phyloP scores from a whole-genome alignment of 2,329 filamentous ascomycete genomes.

The Waltergamsia citrina region DNA sequence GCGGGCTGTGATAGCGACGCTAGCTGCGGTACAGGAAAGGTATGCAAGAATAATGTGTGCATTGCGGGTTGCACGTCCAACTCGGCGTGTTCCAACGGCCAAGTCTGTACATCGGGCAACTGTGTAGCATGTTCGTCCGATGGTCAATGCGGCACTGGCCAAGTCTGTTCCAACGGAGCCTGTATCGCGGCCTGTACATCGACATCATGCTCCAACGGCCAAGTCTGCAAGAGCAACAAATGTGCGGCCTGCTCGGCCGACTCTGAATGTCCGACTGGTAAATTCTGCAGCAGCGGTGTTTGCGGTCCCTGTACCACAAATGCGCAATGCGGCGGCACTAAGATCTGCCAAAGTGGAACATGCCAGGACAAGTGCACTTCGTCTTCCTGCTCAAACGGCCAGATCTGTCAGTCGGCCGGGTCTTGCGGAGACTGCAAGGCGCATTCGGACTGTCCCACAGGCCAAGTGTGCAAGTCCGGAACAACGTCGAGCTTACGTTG shows the following conservation, averaged over 20 bases:
- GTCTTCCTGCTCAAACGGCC: constrained; percentile 5
- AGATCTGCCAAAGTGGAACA: constrained; percentile 5
- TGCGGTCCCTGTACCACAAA: constrained; percentile 3
- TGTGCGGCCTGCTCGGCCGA: constrained; percentile 1
- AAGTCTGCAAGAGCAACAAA: constrained; percentile 5
- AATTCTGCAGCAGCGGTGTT: constrained; percentile 5
- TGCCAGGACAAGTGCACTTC: constrained; percentile 5
- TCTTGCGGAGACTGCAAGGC: constrained; percentile 4
- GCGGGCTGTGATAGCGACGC: constrained; percentile 1
- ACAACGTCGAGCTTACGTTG: constrained; percentile 6
- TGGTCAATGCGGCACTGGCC: constrained; percentile 2
- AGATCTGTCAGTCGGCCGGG: constrained; percentile 5
- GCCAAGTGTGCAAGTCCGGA: constrained; percentile 2
- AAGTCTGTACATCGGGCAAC: constrained; percentile 4
- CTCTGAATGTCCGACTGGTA: constrained; percentile 6
- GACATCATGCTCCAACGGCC: constrained; percentile 6
- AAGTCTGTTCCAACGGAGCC: not conserved
- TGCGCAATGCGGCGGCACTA: constrained; percentile 5
- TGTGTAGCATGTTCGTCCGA: not conserved
- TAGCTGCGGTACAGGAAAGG: not conserved
- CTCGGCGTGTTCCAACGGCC: constrained; percentile 5
- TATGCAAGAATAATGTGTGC: constrained; percentile 1
- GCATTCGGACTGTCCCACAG: constrained; percentile 5
- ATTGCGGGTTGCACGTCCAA: constrained; percentile 2
- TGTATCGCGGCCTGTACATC: constrained; percentile 3